Evolutionary conservation across 2,329 filamentous ascomycete genomes (phyloP), one percentile per base, ranked within the genome.

Genomic region (Colletotrichum eleusines): DNA sequence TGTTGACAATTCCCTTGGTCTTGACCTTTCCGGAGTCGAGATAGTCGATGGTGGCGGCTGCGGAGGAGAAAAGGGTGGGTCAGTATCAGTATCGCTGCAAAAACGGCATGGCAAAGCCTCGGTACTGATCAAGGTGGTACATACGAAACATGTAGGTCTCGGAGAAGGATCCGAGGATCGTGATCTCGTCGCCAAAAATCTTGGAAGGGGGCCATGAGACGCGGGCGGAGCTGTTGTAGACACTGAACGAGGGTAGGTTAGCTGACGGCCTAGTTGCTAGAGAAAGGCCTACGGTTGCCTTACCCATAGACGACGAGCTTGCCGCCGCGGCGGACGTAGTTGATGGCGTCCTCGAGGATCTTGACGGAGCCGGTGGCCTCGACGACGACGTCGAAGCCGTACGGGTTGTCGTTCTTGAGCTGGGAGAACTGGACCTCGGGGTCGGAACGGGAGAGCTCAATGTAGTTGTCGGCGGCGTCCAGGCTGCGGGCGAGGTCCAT

Each of bases 131-230:
- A n/a, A 35, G 5, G 9, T 11, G 33, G 16, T 28, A 80, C 81
- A 77, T 80, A 84, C 82, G 90, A 84, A 92, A 92, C 85, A 91
- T 92, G 81, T 90, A 91, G 31, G 90, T 91, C 80, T 93, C 91
- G 58, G 89, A 92, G 82, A 93, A 94, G 63, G 88, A 91, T 33
- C 91, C 91, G 64, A 93, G 82, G 74, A 94, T 92, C 74, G 90
- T 92, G 75, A 94, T 91, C 79, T 93, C 91, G 72, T 84, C 81
- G 76, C 86, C 85, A 77, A 89, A 93, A 76, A 94, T 93, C 83
- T 91, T 91, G 78, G 87, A 85, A n/a, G 91, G 91, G 6, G 89
- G 84, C 90, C 91, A 92, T 4, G 87, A 84, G 38, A 94, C 90
- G 59, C 86, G 86, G 66, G 88, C 90, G 35, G 86, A 80, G 73